Conservation (phyloP, 2,329 filamentous ascomycete species). For the Fusarium nelsonii region DNA sequence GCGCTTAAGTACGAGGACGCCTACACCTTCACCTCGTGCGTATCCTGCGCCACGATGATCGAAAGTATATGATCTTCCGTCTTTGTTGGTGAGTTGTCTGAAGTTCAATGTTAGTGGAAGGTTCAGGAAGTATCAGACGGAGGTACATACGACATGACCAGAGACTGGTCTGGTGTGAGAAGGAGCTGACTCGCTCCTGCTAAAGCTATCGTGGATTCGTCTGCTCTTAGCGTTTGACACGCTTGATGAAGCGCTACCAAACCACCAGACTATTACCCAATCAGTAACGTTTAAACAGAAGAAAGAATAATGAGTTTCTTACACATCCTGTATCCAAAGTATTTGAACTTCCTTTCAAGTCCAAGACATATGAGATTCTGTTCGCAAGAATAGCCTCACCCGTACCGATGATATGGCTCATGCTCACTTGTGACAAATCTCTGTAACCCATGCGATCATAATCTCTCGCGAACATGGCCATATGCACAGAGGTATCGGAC, state of each 20-base stretch:
- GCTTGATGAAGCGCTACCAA: slow-evolving; percentile 6
- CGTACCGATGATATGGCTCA: slow-evolving; percentile 1
- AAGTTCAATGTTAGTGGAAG: not conserved
- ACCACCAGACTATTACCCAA: not conserved
- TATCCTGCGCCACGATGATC: slow-evolving; percentile 26
- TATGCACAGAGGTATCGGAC: slow-evolving; percentile 7
- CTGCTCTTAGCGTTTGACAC: slow-evolving; percentile 4
- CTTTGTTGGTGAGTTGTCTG: slow-evolving; percentile 19
- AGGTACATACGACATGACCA: slow-evolving; percentile 3
- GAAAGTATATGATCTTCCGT: slow-evolving; percentile 16
- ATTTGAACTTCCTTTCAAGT: slow-evolving; percentile 5
- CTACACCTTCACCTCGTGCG: slow-evolving; percentile 29
- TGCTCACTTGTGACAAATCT: slow-evolving; percentile 8
- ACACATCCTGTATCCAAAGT: slow-evolving; percentile 9
- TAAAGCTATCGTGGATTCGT: not conserved
- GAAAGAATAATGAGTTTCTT: not conserved
- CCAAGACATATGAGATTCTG: slow-evolving; percentile 9
- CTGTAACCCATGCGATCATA: slow-evolving; percentile 10
- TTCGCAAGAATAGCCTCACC: slow-evolving; percentile 9
- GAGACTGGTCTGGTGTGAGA: slow-evolving; percentile 1
- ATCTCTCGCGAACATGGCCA: slow-evolving; percentile 7
- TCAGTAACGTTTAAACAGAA: not conserved
- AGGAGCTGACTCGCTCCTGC: slow-evolving; percentile 2
- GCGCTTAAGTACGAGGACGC: slow-evolving; percentile 35
- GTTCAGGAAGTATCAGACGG: not conserved